These are phyloP conservation scores for Aspergillus olivimuriae DNA, from an alignment of 495 filamentous ascomycete genomes.

Conservation along the genomic window DNA sequence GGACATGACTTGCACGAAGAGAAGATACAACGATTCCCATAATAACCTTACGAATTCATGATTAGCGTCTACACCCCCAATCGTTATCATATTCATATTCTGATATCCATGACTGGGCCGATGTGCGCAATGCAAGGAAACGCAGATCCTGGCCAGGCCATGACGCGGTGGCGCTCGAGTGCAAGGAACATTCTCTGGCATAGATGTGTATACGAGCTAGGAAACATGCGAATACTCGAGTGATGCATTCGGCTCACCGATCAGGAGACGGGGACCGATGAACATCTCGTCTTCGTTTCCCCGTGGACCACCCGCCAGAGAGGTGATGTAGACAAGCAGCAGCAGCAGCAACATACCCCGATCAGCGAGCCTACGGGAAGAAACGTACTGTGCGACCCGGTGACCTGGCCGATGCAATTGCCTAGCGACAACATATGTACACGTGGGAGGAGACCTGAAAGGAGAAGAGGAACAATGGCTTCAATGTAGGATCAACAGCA, in stretches of 20 bases:
- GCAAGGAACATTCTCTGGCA: neutral
- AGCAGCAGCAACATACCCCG: neutral
- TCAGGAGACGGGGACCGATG: too few species aligned
- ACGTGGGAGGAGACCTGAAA: neutral
- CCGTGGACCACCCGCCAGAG: neutral
- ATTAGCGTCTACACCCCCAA: slow-evolving; percentile 1
- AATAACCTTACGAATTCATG: slow-evolving; percentile 6
- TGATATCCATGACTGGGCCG: too few species aligned
- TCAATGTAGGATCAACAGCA: neutral
- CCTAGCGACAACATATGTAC: neutral
- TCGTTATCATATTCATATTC: too few species aligned
- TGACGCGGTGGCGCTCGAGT: neutral
- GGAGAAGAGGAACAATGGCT: neutral
- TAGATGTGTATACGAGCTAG: neutral
- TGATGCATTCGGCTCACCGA: too few species aligned
- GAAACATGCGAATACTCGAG: too few species aligned
- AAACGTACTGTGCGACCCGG: too few species aligned
- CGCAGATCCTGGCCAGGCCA: neutral
- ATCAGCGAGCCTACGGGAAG: too few species aligned
- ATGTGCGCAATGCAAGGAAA: neutral
- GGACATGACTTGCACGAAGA: slow-evolving; percentile 42
- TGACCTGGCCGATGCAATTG: neutral
- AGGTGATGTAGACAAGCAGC: neutral
- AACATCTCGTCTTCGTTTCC: too few species aligned
- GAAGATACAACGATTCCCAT: too few species aligned